Percentiles rank a stretch among this genome's conserved stretches.
Evolutionary conservation across 176 grass and related monocot species (phyloP).

Genomic region (Triticum monococcum): DNA sequence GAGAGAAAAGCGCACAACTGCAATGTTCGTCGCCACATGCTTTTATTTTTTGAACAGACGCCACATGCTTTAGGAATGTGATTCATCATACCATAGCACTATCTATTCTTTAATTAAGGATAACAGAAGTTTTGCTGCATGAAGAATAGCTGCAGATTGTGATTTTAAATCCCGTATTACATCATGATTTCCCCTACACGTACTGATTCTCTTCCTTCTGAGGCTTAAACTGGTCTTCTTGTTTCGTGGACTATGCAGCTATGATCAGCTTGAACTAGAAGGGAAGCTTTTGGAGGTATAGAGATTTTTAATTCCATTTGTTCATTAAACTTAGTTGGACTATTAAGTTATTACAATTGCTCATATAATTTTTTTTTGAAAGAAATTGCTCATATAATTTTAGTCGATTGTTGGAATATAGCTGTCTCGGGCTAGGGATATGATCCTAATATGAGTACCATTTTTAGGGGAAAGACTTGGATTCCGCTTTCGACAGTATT

Average conservation of each 20-base stretch:
- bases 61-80: conserved; percentile 34
- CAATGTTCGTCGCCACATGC: not conserved
- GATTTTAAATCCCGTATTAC: not conserved
- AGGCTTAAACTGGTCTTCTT: conserved; percentile 19
- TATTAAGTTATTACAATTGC: not conserved
- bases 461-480: conserved; percentile 75
- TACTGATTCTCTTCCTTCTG: not conserved
- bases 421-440: not conserved
- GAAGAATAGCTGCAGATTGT: not conserved
- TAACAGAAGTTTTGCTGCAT: not conserved
- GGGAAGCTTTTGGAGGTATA: conserved; percentile 83
- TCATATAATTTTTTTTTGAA: not conserved
- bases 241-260: conserved; percentile 49
- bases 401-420: conserved; percentile 18
- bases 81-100: not conserved
- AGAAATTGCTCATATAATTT: not conserved
- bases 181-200: not conserved
- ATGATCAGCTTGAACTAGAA: conserved; percentile 84
- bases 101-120: not conserved
- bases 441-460: conserved; percentile 8
- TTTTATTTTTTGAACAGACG: not conserved
- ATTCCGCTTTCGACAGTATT: conserved; percentile 89
- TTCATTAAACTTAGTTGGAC: not conserved
- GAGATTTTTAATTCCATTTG: not conserved
- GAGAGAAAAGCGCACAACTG: conserved; percentile 21